Evolutionary conservation across 345 rosid genomes (phyloP), one percentile per base, ranked within the genome.

Genomic region (Salix caprea): DNA sequence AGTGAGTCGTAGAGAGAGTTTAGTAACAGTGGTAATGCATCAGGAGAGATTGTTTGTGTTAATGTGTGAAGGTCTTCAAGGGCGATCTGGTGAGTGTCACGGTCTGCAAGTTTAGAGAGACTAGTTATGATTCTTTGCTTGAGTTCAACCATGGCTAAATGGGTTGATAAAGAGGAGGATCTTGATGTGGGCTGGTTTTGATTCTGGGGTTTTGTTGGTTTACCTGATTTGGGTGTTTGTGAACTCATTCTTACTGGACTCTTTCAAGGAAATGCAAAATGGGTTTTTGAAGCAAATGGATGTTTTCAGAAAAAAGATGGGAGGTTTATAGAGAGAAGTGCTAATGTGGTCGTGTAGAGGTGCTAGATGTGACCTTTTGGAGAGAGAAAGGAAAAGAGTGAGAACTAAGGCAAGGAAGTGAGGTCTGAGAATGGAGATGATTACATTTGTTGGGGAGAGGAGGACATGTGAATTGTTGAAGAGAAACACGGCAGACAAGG

Each of bases 21-120:
- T 36, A 96, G 91, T 9, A 94, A 86, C 96, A 96, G 87, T 0
- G 98, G 97, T 66, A 94, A 86, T 71, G 96, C 82, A 32, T 94
- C 97, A 64, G 86, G 89, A 44, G 96, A 84, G 79, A 96, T 84
- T 54, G 96, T 80, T 26, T 90, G 86, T 69, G 84, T 90, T 26
- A 88, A 86, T 67, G 91, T 83, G 79, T 94, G 93, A 77, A 96
- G 98, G 83, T 96, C 98, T 76, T 94, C 91, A 37, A 91, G 85
- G 6, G 99, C 99, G 84, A 96, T 92, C 82, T 94, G 97, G 84
- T 96, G 79, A 44, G 99, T 96, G 70, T 96, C 98, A 12, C 98
- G 94, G 86, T 94, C 99, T 56, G 97, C 88, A 11, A 96, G 94
- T 82, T 96, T 96, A 37, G 97, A 87, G 70, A 94, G 88, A 32